Conservation (phyloP, 108 stramenopile genomes). For the Epithemia pelagica region DNA sequence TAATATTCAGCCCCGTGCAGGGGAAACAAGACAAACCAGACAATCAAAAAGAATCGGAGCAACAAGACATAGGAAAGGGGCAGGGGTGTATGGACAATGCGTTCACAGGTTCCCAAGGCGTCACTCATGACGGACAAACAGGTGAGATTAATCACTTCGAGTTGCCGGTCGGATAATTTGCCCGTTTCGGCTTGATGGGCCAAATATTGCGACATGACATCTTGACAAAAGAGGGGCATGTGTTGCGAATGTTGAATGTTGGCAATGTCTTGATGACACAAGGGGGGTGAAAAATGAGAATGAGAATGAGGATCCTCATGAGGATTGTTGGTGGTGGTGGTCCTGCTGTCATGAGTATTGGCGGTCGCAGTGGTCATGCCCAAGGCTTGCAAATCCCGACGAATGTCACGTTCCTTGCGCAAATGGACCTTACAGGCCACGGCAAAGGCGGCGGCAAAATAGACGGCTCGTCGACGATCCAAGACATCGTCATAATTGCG, state of each 20-base stretch:
- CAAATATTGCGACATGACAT: conserved; percentile 8
- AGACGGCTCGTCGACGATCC: conserved; percentile 8
- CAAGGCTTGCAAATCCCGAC: not conserved
- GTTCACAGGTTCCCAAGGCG: conserved; percentile 7
- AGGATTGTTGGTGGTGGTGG: not conserved
- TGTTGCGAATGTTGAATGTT: conserved; percentile 2
- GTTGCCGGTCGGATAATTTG: not conserved
- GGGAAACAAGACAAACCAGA: conserved; percentile 12
- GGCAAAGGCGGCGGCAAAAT: conserved; percentile 12
- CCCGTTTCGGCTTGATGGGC: not conserved
- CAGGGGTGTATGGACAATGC: conserved; percentile 6
- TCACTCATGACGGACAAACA: conserved; percentile 4
- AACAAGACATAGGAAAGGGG: conserved; percentile 9
- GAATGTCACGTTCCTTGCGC: conserved; percentile 9
- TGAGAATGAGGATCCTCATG: not conserved
- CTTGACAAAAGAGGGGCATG: conserved; percentile 10
- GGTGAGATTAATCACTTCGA: not conserved
- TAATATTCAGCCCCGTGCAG: conserved; percentile 6
- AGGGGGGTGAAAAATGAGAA: not conserved
- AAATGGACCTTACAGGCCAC: conserved; percentile 10
- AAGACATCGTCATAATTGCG: not conserved
- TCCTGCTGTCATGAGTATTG: not conserved
- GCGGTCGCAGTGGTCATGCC: not conserved
- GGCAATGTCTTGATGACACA: conserved; percentile 6
- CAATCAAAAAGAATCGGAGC: conserved; percentile 10